phyloP scores from a whole-genome alignment of 164 flowering plant genomes.

The Magnolia changhungtana region DNA sequence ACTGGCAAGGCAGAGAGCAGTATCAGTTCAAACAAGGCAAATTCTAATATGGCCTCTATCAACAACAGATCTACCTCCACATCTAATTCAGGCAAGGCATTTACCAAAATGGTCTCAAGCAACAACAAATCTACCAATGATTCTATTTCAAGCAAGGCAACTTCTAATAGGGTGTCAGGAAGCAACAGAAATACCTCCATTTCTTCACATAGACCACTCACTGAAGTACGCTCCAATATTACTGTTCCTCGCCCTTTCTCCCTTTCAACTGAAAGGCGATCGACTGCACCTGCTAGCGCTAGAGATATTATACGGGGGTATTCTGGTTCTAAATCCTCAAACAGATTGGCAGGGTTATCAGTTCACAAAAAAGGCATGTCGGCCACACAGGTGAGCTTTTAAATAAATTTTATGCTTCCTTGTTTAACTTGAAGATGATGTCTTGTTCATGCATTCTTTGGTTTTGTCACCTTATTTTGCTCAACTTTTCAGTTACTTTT shows the following conservation, averaged over 20 bases:
- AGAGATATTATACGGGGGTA: not conserved
- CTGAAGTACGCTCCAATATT: slow-evolving; percentile 1
- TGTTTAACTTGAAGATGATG: not conserved
- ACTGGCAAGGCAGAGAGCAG: slow-evolving; percentile 10
- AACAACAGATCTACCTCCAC: not conserved
- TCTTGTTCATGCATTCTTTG: not conserved
- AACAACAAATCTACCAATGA: not conserved
- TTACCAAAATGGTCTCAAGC: not conserved
- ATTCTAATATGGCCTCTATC: not conserved
- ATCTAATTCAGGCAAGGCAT: slow-evolving; percentile 1
- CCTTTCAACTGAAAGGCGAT: not conserved
- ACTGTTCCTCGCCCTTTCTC: not conserved
- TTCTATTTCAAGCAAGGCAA: slow-evolving; percentile 6
- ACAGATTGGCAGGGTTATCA: not conserved
- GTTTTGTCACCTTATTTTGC: not conserved
- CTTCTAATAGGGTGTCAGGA: not conserved
- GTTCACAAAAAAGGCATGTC: not conserved
- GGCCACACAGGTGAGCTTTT: not conserved
- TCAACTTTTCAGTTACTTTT: not conserved
- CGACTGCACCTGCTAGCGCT: not conserved
- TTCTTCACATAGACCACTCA: slow-evolving; percentile 3
- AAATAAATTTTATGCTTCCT: not conserved
- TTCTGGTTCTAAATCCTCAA: slow-evolving; percentile 1
- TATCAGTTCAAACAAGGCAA: slow-evolving; percentile 4
- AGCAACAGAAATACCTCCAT: not conserved